Conservation (phyloP, 352 stramenopile genomes). For the Globisporangium heterothallicum region DNA sequence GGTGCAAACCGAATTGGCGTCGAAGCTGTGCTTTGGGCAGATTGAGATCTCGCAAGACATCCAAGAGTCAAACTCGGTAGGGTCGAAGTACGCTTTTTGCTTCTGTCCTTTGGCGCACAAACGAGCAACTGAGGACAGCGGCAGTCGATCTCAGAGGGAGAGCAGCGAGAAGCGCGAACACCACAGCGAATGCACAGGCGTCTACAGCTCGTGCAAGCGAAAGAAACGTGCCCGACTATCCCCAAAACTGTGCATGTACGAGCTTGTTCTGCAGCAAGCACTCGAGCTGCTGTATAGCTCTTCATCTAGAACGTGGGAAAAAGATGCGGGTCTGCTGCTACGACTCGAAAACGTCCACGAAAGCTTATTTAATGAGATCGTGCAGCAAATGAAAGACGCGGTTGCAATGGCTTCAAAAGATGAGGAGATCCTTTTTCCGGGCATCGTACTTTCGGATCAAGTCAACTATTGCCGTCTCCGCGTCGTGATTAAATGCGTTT, state of each 20-base stretch:
- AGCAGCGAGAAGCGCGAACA: not conserved
- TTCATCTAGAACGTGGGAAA: constrained; percentile 31
- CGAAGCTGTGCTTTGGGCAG: constrained; percentile 4
- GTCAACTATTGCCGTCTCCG: constrained; percentile 22
- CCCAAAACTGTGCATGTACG: constrained; percentile 25
- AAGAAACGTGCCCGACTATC: constrained; percentile 13
- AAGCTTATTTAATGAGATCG: constrained; percentile 31
- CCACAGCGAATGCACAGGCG: not conserved
- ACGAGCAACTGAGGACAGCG: not conserved
- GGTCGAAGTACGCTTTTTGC: constrained; percentile 12
- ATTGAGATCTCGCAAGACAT: constrained; percentile 6
- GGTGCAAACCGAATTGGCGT: constrained; percentile 8
- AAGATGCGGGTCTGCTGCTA: constrained; percentile 41
- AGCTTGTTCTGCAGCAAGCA: constrained; percentile 38
- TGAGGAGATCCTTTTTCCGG: constrained; percentile 3
- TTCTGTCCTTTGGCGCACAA: constrained; percentile 2
- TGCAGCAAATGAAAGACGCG: constrained; percentile 13
- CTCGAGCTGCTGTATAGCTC: constrained; percentile 34
- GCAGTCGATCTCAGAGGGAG: not conserved
- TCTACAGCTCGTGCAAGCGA: constrained; percentile 13
- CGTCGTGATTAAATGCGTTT: constrained; percentile 32
- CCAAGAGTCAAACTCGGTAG: constrained; percentile 11
- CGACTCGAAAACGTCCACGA: constrained; percentile 43
- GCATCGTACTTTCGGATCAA: constrained; percentile 3
- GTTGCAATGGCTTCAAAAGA: not conserved